phyloP scores from a whole-genome alignment of 768 basidiomycete genomes.

The Cystobasidium onofrii region DNA sequence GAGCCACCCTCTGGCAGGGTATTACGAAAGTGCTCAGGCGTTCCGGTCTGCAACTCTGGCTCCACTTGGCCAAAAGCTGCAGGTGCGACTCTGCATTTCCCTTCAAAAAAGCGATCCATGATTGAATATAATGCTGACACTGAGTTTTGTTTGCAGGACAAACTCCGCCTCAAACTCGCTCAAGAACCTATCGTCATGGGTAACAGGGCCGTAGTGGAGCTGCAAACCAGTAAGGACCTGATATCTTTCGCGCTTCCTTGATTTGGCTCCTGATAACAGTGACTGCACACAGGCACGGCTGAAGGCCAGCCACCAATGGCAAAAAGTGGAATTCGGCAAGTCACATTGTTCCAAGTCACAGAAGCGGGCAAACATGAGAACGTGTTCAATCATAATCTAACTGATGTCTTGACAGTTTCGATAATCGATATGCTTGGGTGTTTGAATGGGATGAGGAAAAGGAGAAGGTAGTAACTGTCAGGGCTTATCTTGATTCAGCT shows the following conservation, averaged over 20 bases:
- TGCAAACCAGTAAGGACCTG: not conserved
- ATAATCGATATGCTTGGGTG: conserved; percentile 9
- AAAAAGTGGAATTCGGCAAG: not conserved
- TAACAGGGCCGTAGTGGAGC: not conserved
- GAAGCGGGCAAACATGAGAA: not conserved
- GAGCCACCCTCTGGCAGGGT: conserved; percentile 2
- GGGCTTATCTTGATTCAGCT: conserved; percentile 16
- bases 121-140: not conserved
- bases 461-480: conserved; percentile 2
- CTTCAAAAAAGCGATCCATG: not conserved
- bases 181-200: conserved; percentile 14
- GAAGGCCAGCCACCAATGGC: not conserved
- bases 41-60: conserved; percentile 1
- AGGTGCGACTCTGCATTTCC: not conserved
- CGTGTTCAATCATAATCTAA: not conserved
- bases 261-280: not conserved
- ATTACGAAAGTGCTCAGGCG: conserved; percentile 1
- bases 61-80: not conserved
- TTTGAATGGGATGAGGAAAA: conserved; percentile 5
- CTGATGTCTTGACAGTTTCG: not conserved
- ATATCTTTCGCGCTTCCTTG: not conserved
- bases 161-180: not conserved
- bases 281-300: not conserved
- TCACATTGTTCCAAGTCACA: not conserved
- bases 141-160: not conserved